A percentile compares a stretch with the other conserved stretches of the same genome.
phyloP scores from a whole-genome alignment of 2,329 filamentous ascomycete species.

The Kalmusia sp. region DNA sequence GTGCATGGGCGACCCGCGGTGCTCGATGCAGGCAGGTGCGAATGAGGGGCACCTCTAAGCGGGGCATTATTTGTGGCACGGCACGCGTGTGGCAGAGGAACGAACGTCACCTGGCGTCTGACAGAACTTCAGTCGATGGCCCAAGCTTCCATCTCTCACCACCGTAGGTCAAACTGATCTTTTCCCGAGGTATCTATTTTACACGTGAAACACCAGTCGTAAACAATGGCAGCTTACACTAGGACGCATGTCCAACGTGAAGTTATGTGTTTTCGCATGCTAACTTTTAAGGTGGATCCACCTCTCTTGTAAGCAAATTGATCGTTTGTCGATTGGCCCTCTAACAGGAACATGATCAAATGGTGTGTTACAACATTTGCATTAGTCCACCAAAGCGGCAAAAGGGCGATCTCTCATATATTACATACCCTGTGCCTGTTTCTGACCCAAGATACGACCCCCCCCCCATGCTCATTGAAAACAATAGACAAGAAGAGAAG shows the following conservation, averaged over 20 bases:
- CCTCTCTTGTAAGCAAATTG: background rate
- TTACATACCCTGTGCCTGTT: no score
- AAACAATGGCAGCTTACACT: no score
- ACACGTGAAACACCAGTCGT: no score
- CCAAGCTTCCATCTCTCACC: constrained; percentile 6
- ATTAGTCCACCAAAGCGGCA: no score
- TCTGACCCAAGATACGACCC: no score
- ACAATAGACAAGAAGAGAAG: background rate
- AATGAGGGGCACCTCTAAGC: constrained; percentile 21
- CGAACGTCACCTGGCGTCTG: constrained; percentile 4
- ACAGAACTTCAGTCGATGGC: background rate
- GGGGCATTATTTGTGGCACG: constrained; percentile 20
- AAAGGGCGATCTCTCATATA: background rate
- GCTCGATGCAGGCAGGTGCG: constrained; percentile 12
- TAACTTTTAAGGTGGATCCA: background rate
- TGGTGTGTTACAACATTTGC: no score
- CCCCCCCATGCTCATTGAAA: background rate
- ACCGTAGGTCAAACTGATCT: no score
- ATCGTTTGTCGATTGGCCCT: background rate
- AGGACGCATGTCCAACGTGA: no score
- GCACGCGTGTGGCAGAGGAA: constrained; percentile 1
- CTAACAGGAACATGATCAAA: background rate
- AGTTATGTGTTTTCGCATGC: no score
- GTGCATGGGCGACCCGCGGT: constrained; percentile 16
- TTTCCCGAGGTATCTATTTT: no score